Percentiles rank a stretch among this genome's conserved stretches.
phyloP scores from a whole-genome alignment of 2,329 filamentous ascomycete genomes.

The Knufia petricola region DNA sequence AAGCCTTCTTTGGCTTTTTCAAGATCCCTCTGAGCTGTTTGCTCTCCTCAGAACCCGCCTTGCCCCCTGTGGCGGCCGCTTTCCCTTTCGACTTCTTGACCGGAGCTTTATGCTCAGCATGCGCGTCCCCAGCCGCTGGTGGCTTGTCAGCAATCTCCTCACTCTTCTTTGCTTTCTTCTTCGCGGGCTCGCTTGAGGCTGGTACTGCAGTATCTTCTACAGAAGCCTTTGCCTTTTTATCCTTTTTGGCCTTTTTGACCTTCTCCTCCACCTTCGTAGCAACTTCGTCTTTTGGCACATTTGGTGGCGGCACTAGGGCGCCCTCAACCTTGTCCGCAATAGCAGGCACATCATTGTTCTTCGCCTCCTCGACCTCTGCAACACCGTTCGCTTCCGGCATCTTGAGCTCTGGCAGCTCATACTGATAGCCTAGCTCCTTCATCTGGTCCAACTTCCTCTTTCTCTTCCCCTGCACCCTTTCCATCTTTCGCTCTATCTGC shows the following conservation, averaged over 20 bases:
- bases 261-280: constrained; percentile 19
- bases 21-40: not conserved
- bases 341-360: constrained; percentile 18
- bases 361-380: constrained; percentile 30
- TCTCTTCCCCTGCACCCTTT: constrained; percentile 62
- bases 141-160: not conserved
- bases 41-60: not conserved
- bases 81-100: not conserved
- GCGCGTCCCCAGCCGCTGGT: not conserved
- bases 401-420: constrained; percentile 46
- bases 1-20: not conserved
- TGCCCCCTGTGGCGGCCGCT: not conserved
- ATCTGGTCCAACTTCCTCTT: constrained; percentile 61
- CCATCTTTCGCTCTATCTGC: constrained; percentile 67
- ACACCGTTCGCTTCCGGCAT: constrained; percentile 3
- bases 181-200: not conserved
- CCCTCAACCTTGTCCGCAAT: constrained; percentile 25
- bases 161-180: not conserved
- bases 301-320: constrained; percentile 22
- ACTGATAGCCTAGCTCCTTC: constrained; percentile 75
- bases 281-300: constrained; percentile 24
- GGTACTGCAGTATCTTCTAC: not conserved
- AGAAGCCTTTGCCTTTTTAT: constrained; percentile 1
- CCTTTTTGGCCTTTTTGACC: constrained; percentile 15
- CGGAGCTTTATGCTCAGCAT: not conserved